Conservation (phyloP, 2,329 filamentous ascomycete genomes). For the Atkinsonella texensis region DNA sequence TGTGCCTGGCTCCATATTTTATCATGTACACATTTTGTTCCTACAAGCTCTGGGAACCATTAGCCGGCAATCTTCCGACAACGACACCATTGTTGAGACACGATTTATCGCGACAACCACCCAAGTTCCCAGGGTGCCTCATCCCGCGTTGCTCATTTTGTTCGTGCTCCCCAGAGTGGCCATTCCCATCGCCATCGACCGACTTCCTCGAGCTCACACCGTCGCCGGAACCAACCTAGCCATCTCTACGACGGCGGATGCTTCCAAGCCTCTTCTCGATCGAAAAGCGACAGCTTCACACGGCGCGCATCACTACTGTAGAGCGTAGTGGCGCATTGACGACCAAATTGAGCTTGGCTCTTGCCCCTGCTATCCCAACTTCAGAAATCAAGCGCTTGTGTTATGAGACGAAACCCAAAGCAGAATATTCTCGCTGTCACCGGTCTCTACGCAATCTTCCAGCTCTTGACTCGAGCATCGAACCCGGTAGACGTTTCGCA, state of each 20-base stretch:
- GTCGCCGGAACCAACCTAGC: neutral
- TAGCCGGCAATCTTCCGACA: slow-evolving; percentile 6
- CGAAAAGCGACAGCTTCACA: neutral
- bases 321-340: neutral
- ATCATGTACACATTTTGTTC: too few species aligned
- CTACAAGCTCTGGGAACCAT: neutral
- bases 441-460: slow-evolving; percentile 24
- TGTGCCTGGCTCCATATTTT: too few species aligned
- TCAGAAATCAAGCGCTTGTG: neutral
- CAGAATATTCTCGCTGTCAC: slow-evolving; percentile 22
- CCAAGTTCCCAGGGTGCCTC: neutral
- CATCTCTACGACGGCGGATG: neutral
- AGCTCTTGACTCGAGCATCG: slow-evolving; percentile 22
- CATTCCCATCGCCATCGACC: neutral
- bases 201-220: neutral
- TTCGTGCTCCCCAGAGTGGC: neutral
- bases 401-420: slow-evolving; percentile 27
- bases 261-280: neutral
- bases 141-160: neutral
- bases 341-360: neutral
- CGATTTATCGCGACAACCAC: slow-evolving; percentile 1
- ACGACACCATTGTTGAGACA: neutral
- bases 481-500: slow-evolving; percentile 18
- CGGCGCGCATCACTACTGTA: neutral
- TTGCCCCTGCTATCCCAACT: neutral